Base-by-base conservation (phyloP, 2,329 filamentous ascomycete species). In the Cryphonectria radicalis region DNA sequence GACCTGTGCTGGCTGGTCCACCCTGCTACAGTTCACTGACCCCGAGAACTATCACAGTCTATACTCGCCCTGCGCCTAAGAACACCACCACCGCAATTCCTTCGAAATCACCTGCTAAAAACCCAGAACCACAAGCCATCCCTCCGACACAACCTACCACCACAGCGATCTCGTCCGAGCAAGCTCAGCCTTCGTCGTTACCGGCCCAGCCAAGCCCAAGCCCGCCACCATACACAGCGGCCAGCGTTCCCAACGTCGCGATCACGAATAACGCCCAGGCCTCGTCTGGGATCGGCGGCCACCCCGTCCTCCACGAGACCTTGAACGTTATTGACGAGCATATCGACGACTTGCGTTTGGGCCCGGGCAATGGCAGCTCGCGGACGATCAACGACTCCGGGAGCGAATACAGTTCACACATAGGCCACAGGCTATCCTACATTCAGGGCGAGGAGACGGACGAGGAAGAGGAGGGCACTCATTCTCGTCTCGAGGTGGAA, bases 301-400 rank as follows among this genome's bases (percentile, higher is more conserved):
- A 90, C 78, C 92, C 93, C 14, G 95, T 98, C 66, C 92, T 98
- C 85, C 94, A 95, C 79, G 95, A 98, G 80, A 98, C 95, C 0
- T 83, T 98, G 67, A 97, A 94, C 77, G 95, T 98, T 71, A 98
- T 98, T 77, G 92, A 98, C 80, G 95, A 98, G 81, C 95, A 98
- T 79, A 97, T 98, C 76, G 97, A 94, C 59, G 93, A 97, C 79
- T 88, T 98, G 74, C 84, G 88, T 73, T 87, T 87, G 25, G 83
- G 87, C 8, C 83, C 85, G 6, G 84, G 81, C 73, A 87, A 84
- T 73, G 87, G 88, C 37, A 68, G 66, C 46, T 80, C 91, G 74
- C 83, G 88, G 69, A 81, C 82, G 67, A 82, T 86, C 60, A 93
- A 90, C 74, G 93, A 97, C 80, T 97, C 94, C 1, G 92, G 91